Percentiles rank a stretch among this genome's conserved stretches.
These are phyloP conservation scores for Stephanodiscus minutulus DNA, from an alignment of 108 stramenopile species.

Conservation along the genomic window DNA sequence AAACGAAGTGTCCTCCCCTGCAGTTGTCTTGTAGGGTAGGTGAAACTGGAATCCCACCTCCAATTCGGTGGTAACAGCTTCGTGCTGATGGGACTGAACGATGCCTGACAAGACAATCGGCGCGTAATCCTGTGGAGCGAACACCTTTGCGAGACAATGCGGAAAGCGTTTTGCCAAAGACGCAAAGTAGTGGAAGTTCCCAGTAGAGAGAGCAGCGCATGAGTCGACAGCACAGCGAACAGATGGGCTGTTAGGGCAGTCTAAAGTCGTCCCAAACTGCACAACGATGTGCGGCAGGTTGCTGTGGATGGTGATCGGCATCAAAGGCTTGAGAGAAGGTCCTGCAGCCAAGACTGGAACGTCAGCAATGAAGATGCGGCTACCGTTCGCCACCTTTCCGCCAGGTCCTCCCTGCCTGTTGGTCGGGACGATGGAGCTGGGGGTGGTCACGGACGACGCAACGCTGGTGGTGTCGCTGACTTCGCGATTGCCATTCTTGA, in stretches of 20 bases:
- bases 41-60: too few species aligned
- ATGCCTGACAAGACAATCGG: constrained; percentile 13
- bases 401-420: too few species aligned
- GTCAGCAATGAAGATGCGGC: background rate
- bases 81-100: background rate
- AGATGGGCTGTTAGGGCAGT: background rate
- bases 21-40: background rate
- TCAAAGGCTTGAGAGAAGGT: background rate
- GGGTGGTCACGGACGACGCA: background rate
- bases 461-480: background rate
- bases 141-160: too few species aligned
- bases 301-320: constrained; percentile 9
- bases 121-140: constrained; percentile 7
- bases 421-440: background rate
- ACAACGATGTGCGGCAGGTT: constrained; percentile 4
- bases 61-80: constrained; percentile 16
- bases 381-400: too few species aligned
- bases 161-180: constrained; percentile 1
- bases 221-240: constrained; percentile 9
- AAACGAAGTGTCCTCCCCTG: background rate
- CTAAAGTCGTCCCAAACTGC: constrained; percentile 4
- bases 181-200: constrained; percentile 8
- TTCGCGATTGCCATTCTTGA: background rate
- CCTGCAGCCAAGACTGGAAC: background rate
- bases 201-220: constrained; percentile 2